Conservation (phyloP, 352 stramenopile genomes). For the Phytophthora cactorum region DNA sequence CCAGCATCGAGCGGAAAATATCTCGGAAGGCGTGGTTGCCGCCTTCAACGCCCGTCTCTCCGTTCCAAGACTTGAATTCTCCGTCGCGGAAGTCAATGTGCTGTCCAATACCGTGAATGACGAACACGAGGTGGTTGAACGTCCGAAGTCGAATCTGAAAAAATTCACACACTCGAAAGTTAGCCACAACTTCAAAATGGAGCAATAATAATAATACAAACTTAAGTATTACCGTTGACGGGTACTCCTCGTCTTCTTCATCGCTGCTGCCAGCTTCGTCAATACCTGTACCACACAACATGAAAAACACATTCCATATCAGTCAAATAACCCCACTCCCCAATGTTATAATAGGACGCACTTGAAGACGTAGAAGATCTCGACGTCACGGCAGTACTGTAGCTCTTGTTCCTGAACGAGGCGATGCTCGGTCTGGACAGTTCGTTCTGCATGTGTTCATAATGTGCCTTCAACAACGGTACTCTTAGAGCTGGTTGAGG, state of each 20-base stretch:
- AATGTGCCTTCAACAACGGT: constrained; percentile 76
- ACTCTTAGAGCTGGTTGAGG: constrained; percentile 64
- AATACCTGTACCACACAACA: constrained; percentile 21
- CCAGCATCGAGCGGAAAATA: constrained; percentile 75
- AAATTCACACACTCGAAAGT: background rate
- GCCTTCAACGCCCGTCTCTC: constrained; percentile 69
- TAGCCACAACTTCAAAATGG: background rate
- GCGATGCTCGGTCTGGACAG: constrained; percentile 36
- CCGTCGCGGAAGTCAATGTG: constrained; percentile 88
- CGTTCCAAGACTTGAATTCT: constrained; percentile 84
- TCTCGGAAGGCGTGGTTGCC: constrained; percentile 84
- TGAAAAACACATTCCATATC: background rate
- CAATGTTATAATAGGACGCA: constrained; percentile 14
- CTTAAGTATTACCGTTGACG: constrained; percentile 54
- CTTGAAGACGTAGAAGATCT: constrained; percentile 43
- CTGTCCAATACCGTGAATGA: constrained; percentile 88
- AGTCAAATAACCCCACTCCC: background rate
- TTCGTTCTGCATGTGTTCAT: constrained; percentile 49
- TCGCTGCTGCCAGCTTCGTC: constrained; percentile 56
- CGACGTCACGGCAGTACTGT: constrained; percentile 48
- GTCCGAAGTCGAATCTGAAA: constrained; percentile 69
- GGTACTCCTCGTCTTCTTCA: constrained; percentile 75
- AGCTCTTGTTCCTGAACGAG: constrained; percentile 70
- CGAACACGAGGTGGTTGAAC: constrained; percentile 87
- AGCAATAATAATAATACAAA: background rate